phyloP scores from a whole-genome alignment of 163 green algal genomes.

The Volvox carteri region DNA sequence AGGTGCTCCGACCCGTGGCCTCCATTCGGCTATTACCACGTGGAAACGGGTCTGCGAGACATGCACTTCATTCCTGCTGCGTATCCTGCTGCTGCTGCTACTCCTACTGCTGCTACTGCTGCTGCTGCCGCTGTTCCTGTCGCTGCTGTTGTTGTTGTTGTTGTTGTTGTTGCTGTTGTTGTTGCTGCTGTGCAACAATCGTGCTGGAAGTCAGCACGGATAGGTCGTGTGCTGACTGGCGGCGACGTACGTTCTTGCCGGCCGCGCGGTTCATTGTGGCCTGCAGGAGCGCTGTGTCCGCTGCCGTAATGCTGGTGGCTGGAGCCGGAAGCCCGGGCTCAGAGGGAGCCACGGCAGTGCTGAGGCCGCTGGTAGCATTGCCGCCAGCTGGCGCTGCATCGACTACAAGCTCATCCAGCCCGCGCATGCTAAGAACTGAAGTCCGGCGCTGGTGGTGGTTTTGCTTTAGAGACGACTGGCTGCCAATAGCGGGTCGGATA shows the following conservation, averaged over 20 bases:
- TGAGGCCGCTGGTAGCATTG: too few species aligned
- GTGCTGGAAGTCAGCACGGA: neutral
- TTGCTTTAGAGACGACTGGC: neutral
- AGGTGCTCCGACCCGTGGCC: too few species aligned
- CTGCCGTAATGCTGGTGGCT: neutral
- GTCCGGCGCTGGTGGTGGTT: neutral
- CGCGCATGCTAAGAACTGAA: neutral
- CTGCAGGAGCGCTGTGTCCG: neutral
- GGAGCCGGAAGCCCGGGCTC: neutral
- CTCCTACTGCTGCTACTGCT: neutral
- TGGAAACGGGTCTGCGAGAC: too few species aligned
- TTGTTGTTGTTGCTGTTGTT: slow-evolving; percentile 6
- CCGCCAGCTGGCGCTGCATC: neutral
- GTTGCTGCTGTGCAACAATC: neutral
- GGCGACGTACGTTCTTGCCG: slow-evolving; percentile 15
- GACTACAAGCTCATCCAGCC: neutral
- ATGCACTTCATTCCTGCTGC: too few species aligned
- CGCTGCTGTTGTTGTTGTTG: slow-evolving; percentile 4
- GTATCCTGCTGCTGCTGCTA: neutral
- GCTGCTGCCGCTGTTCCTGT: neutral
- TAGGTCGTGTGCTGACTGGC: slow-evolving; percentile 4
- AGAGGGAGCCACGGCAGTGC: too few species aligned
- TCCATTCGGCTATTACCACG: neutral
- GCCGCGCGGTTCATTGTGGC: slow-evolving; percentile 12
- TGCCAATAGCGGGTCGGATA: neutral